phyloP scores from a whole-genome alignment of 306 rosid species.

The Sicyos edulis region DNA sequence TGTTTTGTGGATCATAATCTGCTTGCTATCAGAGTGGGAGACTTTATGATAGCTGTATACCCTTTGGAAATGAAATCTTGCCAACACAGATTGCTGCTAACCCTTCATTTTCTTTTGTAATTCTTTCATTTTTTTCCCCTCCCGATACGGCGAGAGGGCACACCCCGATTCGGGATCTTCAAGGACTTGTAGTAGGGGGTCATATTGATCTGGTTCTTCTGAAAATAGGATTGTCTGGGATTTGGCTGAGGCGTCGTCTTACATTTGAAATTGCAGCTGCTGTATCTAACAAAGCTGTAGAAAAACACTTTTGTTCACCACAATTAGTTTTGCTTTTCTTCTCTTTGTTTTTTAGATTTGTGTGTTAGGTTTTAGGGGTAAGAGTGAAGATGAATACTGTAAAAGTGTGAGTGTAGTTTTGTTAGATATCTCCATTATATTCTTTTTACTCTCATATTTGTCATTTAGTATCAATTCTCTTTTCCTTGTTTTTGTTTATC shows the following conservation, averaged over 20 bases:
- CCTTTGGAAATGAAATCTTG: slow-evolving; percentile 29
- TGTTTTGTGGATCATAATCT: not conserved
- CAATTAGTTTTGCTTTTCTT: not conserved
- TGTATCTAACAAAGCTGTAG: slow-evolving; percentile 37
- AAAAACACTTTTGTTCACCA: not conserved
- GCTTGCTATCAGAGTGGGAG: not conserved
- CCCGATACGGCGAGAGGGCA: slow-evolving; percentile 42
- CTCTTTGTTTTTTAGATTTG: not conserved
- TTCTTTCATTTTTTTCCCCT: no score
- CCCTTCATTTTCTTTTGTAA: slow-evolving; percentile 35
- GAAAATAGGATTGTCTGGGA: slow-evolving; percentile 38
- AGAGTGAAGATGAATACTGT: slow-evolving; percentile 6
- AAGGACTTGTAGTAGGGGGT: slow-evolving; percentile 24
- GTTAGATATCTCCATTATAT: slow-evolving; percentile 10
- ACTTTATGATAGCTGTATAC: not conserved
- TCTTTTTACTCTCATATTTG: not conserved
- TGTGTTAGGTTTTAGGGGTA: slow-evolving; percentile 15
- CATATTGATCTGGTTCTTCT: slow-evolving; percentile 41
- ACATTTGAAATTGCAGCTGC: no score
- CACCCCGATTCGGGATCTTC: slow-evolving; percentile 39
- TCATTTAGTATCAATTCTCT: no score
- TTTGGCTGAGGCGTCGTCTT: slow-evolving; percentile 25
- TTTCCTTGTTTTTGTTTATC: no score
- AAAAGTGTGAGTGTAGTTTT: slow-evolving; percentile 16
- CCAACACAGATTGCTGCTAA: slow-evolving; percentile 51